phyloP scores from a whole-genome alignment of 306 rosid species.

The Cicer yamashitae region DNA sequence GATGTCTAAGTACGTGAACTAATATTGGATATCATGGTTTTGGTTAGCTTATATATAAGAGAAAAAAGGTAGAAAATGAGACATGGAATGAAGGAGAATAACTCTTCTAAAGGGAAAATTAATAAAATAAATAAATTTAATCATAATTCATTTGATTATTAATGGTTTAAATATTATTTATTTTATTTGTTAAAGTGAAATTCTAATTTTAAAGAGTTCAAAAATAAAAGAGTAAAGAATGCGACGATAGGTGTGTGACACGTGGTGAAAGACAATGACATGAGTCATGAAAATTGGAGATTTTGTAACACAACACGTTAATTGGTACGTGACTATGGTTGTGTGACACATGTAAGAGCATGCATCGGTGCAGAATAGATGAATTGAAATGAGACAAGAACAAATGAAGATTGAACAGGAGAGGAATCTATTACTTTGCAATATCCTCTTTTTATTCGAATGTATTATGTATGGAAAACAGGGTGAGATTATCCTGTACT shows the following conservation, averaged over 20 bases:
- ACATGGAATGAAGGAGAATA: not conserved
- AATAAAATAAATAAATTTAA: no score
- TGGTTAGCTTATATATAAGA: not conserved
- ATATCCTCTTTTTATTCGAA: not conserved
- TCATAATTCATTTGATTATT: no score
- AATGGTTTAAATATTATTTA: no score
- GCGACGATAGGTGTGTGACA: slow-evolving; percentile 33
- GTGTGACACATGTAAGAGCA: slow-evolving; percentile 33
- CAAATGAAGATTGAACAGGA: no score
- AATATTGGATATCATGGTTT: not conserved
- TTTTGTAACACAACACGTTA: slow-evolving; percentile 34
- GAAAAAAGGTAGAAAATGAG: not conserved
- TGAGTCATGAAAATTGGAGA: slow-evolving; percentile 39
- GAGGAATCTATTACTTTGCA: no score
- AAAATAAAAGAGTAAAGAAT: not conserved
- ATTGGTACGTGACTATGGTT: not conserved
- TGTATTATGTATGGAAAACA: no score
- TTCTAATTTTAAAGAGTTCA: no score
- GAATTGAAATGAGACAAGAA: not conserved
- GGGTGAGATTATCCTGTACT: no score
- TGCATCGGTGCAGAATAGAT: not conserved
- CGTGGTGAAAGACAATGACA: slow-evolving; percentile 20
- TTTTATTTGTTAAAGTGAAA: no score
- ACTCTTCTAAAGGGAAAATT: no score
- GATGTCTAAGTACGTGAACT: not conserved